A percentile compares a stretch with the other conserved stretches of the same genome.
Conservation (phyloP, 257 asterid species). For the Echites panduratus region DNA sequence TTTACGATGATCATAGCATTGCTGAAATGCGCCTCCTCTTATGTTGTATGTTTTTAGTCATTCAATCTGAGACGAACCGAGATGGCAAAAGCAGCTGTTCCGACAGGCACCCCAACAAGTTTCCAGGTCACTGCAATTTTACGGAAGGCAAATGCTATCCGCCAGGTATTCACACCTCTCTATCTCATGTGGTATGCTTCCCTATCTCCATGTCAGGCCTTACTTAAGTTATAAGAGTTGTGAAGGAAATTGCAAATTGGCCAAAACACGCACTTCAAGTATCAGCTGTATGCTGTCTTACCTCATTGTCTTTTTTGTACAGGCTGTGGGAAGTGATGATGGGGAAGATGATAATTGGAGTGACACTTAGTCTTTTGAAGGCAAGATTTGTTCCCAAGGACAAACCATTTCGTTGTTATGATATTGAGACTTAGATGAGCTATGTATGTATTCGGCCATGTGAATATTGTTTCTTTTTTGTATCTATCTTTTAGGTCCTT, state of each 20-base stretch:
- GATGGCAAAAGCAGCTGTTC: slow-evolving; percentile 40
- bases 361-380: slow-evolving; percentile 25
- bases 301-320: slow-evolving; percentile 14
- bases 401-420: too few species aligned
- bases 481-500: slow-evolving; percentile 16
- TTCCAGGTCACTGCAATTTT: slow-evolving; percentile 75
- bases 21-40: slow-evolving; percentile 14
- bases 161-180: slow-evolving; percentile 53
- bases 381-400: neutral
- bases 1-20: neutral
- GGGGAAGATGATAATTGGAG: slow-evolving; percentile 51
- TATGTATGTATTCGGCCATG: slow-evolving; percentile 13
- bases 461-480: slow-evolving; percentile 18
- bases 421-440: too few species aligned
- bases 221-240: neutral
- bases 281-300: neutral
- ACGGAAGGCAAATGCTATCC: slow-evolving; percentile 84
- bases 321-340: slow-evolving; percentile 94
- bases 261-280: neutral
- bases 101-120: slow-evolving; percentile 40
- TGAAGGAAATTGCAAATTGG: neutral
- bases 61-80: slow-evolving; percentile 70
- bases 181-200: slow-evolving; percentile 10
- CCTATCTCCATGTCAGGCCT: neutral
- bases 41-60: slow-evolving; percentile 45